Conservation (phyloP, 257 asterid genomes). For the Solanum gandarillasii region DNA sequence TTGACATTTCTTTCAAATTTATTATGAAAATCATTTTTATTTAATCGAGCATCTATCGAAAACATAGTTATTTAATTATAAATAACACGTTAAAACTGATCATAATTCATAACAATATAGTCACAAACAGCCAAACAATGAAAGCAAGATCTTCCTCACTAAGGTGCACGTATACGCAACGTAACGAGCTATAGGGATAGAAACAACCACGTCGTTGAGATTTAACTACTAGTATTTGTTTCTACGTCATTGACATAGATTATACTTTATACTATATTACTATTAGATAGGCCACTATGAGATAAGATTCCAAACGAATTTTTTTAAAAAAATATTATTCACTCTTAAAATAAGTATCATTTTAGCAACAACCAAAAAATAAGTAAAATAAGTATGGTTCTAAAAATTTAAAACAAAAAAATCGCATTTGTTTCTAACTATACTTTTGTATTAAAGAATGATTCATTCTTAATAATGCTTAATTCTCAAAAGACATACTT, state of each 20-base stretch:
- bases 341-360: too few relatives aligned
- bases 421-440: neutral
- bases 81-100: neutral
- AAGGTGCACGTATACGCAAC: too few relatives aligned
- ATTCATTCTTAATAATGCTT: neutral
- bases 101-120: neutral
- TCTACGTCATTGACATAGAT: neutral
- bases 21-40: fast-evolving
- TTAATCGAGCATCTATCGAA: neutral
- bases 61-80: neutral
- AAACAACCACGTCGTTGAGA: neutral
- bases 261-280: too few relatives aligned
- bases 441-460: too few relatives aligned
- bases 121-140: neutral
- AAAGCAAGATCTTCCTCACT: neutral
- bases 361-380: neutral
- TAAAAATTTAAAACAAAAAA: too few relatives aligned
- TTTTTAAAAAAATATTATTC: neutral
- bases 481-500: neutral
- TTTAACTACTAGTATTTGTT: neutral
- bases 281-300: neutral
- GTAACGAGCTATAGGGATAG: neutral
- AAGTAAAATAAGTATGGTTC: too few relatives aligned
- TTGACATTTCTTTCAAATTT: neutral
- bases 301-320: too few relatives aligned